Evolutionary conservation across 768 basidiomycete species (phyloP), one percentile per base, ranked within the genome.

Genomic region (Leccinum boreale): DNA sequence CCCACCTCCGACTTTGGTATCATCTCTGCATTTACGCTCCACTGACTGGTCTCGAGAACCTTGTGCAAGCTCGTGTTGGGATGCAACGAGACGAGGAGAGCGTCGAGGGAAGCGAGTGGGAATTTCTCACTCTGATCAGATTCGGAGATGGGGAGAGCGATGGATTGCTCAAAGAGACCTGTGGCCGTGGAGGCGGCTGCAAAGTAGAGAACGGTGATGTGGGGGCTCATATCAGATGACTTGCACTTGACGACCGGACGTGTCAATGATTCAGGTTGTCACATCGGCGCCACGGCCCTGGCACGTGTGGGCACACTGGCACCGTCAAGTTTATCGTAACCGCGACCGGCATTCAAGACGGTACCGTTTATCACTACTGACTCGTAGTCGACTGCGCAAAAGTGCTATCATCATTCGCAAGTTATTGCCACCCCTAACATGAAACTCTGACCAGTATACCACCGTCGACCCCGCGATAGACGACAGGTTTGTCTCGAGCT

Each of bases 11-110:
- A 79, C 58, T 85, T 78, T 12, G 86, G 83, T 2, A 90, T 79
- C 88, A 92, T 92, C 73, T 90, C 89, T 53, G 80, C 86, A 65
- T 92, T 76, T 12, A 92, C 88, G 65, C 90, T 90, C 90, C 91
- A 92, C 67, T 81, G 81, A 62, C 85, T 86, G 31, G 77, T 73
- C 49, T 78, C 70, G 29, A 93, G 75, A 21, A 91, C 77, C 56
- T 78, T 75, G 45, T 68, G 77, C 31, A 92, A 72, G 48, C 68
- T 67, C 5, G 78, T 78, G 9, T 76, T 72, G 3, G 85, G 80
- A 70, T 90, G 81, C 12, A 79, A 77, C 21, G 79, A 75, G 56
- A 80, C 72, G 61, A 89, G 82, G 45, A 83, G 72, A 46, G 71
- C 70, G 53, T 74, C 74, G 55, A 87, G 81, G 35, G 75, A 77